phyloP scores from a whole-genome alignment of 2,329 filamentous ascomycete species.

The Pseudogymnoascus sp. region DNA sequence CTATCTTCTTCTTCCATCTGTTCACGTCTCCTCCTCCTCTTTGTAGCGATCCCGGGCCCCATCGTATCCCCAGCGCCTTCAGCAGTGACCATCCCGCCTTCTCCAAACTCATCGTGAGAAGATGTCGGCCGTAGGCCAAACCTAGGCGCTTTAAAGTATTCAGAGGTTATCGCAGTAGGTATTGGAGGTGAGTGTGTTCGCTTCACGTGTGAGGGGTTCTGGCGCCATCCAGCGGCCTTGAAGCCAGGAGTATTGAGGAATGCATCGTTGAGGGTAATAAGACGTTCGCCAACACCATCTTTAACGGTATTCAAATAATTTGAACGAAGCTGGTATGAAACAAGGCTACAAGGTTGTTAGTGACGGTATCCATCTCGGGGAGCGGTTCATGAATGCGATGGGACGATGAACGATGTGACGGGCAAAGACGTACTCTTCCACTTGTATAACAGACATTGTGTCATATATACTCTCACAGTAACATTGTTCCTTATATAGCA shows the following conservation, averaged over 20 bases:
- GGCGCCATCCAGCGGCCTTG: slow-evolving; percentile 73
- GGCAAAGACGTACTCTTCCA: slow-evolving; percentile 28
- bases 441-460: slow-evolving; percentile 31
- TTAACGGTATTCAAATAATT: slow-evolving; percentile 73
- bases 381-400: background rate
- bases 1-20: slow-evolving; percentile 73
- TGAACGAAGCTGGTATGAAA: slow-evolving; percentile 73
- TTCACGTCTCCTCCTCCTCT: slow-evolving; percentile 58
- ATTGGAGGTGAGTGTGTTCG: slow-evolving; percentile 81
- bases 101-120: slow-evolving; percentile 63
- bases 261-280: slow-evolving; percentile 71
- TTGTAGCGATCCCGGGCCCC: slow-evolving; percentile 57
- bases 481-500: slow-evolving; percentile 3
- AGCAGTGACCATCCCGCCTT: slow-evolving; percentile 59
- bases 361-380: background rate
- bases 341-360: slow-evolving; percentile 46
- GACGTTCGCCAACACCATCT: slow-evolving; percentile 75
- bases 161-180: slow-evolving; percentile 70
- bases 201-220: slow-evolving; percentile 67
- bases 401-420: background rate
- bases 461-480: background rate
- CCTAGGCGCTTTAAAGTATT: slow-evolving; percentile 72
- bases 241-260: slow-evolving; percentile 75
- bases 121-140: slow-evolving; percentile 46
- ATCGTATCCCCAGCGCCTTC: slow-evolving; percentile 58